Evolutionary conservation across 352 stramenopile species (phyloP), one percentile per base, ranked within the genome.

Genomic region (Phytophthora ramorum): DNA sequence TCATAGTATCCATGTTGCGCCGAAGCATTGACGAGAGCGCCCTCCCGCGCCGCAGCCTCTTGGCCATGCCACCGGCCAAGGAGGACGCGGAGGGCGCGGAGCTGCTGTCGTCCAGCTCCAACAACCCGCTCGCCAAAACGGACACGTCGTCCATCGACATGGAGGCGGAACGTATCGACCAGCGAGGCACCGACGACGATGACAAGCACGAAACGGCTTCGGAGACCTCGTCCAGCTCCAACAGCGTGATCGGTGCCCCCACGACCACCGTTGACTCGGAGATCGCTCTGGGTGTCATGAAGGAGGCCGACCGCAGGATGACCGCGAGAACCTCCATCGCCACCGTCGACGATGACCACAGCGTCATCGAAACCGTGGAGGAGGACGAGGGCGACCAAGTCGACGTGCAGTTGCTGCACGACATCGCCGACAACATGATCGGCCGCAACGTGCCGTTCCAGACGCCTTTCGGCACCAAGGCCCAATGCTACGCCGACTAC

Each of bases 401-500:
- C 4, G 69, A 77, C 44, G 54, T 67, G 22, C 57, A 75, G 20
- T 46, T 87, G 32, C 45, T 87, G 41, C 40, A 69, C 44, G 69
- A 81, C 47, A 72, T 90, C n/a, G 62, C 68, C 26, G 35, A 72
- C 30, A 83, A 85, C 46, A 69, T 92, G 58, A 81, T 90, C 34
- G 83, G 83, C 26, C 75, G 71, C 32, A 76, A 79, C 44, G 47
- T 69, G 48, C 68, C 78, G 26, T 89, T 92, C 55, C 66, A 84
- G 49, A 76, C 81, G 17, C 90, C 91, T 12, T 97, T 90, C 63
- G 89, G 90, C 38, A 53, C 54, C 22, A 83, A 79, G 28, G 91
- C 90, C 12, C 73, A 98, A 22, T 87, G 97, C 38, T 99, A 99
- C 70, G 95, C 89, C 28, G 97, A 99, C 82, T 98, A 97, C 54